Conservation (phyloP, 2,329 filamentous ascomycete species). For the Trichocomaceae sp. region DNA sequence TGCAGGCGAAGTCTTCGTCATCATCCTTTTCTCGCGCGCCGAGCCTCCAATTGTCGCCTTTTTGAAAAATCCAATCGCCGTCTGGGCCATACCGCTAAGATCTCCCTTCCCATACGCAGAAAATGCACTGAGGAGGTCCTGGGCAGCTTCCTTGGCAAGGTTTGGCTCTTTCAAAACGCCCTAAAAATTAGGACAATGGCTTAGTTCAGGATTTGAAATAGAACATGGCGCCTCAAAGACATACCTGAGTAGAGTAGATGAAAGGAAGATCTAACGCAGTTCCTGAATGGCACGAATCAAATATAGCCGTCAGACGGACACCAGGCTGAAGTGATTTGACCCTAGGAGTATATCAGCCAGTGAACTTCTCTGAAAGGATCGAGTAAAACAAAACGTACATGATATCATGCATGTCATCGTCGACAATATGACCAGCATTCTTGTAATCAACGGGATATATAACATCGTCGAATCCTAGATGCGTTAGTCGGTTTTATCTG, state of each 20-base stretch:
- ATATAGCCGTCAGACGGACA: conserved; percentile 68
- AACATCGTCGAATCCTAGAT: conserved; percentile 62
- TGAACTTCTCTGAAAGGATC: neutral
- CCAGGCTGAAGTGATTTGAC: conserved; percentile 74
- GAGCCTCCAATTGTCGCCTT: conserved; percentile 73
- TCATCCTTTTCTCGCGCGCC: conserved; percentile 69
- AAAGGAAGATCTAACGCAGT: conserved; percentile 63
- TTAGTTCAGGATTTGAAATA: neutral
- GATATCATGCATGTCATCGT: conserved; percentile 70
- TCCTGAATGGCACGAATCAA: conserved; percentile 62
- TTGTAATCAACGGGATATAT: conserved; percentile 72
- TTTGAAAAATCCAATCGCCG: conserved; percentile 80
- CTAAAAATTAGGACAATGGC: conserved; percentile 3
- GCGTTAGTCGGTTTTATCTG: neutral
- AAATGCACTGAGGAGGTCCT: conserved; percentile 59
- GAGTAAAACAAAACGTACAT: conserved; percentile 40
- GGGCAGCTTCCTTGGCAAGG: conserved; percentile 59
- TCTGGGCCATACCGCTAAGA: conserved; percentile 69
- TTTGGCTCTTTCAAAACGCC: conserved; percentile 63
- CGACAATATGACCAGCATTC: conserved; percentile 63
- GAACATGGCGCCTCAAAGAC: too few relatives aligned
- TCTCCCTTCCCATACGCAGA: conserved; percentile 76
- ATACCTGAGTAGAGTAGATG: conserved; percentile 55
- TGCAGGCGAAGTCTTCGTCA: conserved; percentile 87
- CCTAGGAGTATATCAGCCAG: conserved; percentile 14